phyloP scores from a whole-genome alignment of 2,329 filamentous ascomycete genomes.

The Cryphonectria carpinicola region DNA sequence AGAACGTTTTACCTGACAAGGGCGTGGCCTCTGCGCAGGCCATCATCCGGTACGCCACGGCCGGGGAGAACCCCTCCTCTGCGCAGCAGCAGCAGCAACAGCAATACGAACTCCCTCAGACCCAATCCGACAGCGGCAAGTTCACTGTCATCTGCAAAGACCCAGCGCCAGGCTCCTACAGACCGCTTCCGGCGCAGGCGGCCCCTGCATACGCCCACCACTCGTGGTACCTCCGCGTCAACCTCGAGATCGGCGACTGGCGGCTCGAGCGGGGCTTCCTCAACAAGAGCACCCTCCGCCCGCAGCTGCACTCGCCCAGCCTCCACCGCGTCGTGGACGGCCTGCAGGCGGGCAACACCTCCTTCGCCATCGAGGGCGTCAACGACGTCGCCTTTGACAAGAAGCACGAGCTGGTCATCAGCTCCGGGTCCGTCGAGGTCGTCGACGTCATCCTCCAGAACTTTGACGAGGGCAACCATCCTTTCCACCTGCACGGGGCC shows the following conservation, averaged over 20 bases:
- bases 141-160: slow-evolving; percentile 52
- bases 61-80: neutral
- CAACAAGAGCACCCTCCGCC: slow-evolving; percentile 59
- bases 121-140: slow-evolving; percentile 37
- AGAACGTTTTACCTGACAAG: slow-evolving; percentile 49
- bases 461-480: slow-evolving; percentile 63
- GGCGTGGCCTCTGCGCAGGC: slow-evolving; percentile 52
- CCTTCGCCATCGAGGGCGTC: slow-evolving; percentile 53
- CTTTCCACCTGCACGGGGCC: slow-evolving; percentile 69
- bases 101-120: slow-evolving; percentile 41
- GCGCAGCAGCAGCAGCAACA: neutral
- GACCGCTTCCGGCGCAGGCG: slow-evolving; percentile 46
- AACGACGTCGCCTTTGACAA: slow-evolving; percentile 53
- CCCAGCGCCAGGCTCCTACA: slow-evolving; percentile 50
- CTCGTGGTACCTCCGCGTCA: slow-evolving; percentile 58
- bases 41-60: slow-evolving; percentile 49
- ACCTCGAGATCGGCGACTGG: slow-evolving; percentile 63
- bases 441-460: slow-evolving; percentile 67
- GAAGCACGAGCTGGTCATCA: slow-evolving; percentile 56
- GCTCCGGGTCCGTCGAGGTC: slow-evolving; percentile 52
- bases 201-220: slow-evolving; percentile 54
- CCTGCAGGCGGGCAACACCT: slow-evolving; percentile 46
- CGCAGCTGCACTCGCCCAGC: slow-evolving; percentile 51
- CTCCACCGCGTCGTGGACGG: slow-evolving; percentile 55
- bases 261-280: slow-evolving; percentile 61